Evolutionary conservation across 352 stramenopile species (phyloP).

Genomic region (Saprolegnia diclina): DNA sequence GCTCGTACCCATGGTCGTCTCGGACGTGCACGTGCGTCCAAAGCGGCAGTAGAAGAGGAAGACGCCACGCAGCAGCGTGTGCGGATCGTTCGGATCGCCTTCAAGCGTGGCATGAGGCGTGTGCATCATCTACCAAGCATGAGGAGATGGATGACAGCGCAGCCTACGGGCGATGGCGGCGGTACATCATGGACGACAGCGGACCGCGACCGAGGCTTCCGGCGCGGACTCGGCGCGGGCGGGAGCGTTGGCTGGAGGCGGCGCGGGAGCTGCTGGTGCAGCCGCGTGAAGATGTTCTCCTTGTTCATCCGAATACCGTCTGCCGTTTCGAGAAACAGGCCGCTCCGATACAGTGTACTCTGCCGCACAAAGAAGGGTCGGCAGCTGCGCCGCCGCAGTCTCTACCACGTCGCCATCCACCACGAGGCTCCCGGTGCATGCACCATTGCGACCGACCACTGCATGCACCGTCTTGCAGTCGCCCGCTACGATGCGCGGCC

Average conservation of each 20-base stretch:
- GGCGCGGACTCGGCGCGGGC: no score
- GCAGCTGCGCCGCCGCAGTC: no score
- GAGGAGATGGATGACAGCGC: no score
- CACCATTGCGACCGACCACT: no score
- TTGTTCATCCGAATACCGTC: not conserved
- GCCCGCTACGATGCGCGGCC: no score
- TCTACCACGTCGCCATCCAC: no score
- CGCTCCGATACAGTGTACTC: not conserved
- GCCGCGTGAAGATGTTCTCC: not conserved
- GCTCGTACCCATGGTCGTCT: conserved; percentile 59
- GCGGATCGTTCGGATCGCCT: conserved; percentile 68
- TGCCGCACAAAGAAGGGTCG: not conserved
- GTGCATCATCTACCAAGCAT: not conserved
- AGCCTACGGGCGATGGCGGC: not conserved
- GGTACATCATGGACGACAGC: not conserved
- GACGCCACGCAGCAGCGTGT: conserved; percentile 69
- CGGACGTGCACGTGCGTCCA: conserved; percentile 56
- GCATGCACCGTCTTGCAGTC: no score
- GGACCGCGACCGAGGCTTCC: not conserved
- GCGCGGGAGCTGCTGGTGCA: not conserved
- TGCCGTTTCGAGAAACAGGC: not conserved
- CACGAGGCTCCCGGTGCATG: no score
- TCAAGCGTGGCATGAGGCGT: conserved; percentile 30
- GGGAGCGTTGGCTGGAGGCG: not conserved
- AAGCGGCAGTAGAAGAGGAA: conserved; percentile 87